phyloP scores from a whole-genome alignment of 139 green algal species.

The Mesotaenium endlicherianum region DNA sequence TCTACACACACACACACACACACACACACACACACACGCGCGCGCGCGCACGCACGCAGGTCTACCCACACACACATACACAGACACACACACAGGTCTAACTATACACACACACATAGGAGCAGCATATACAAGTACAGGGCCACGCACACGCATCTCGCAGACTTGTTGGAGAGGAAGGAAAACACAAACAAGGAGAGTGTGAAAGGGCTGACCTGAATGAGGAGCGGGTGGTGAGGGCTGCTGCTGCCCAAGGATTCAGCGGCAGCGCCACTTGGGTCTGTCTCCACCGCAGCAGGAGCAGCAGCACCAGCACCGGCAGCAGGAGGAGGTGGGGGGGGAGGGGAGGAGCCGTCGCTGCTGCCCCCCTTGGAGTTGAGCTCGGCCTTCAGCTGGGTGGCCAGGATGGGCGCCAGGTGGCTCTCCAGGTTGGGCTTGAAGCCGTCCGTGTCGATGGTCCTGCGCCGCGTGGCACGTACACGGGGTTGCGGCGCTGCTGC shows the following conservation, averaged over 20 bases:
- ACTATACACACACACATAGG: neutral
- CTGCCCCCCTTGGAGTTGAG: neutral
- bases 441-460: conserved; percentile 62
- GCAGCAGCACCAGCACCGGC: neutral
- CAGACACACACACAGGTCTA: neutral
- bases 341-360: neutral
- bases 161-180: neutral
- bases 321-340: neutral
- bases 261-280: neutral
- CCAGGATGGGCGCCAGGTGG: conserved; percentile 82
- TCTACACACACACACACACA: neutral
- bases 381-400: conserved; percentile 55
- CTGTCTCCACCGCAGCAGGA: neutral
- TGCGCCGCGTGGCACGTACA: too few relatives aligned
- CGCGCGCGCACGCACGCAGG: neutral
- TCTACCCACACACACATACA: too few relatives aligned
- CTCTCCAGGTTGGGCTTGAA: conserved; percentile 92
- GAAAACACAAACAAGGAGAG: neutral
- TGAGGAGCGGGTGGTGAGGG: conserved; percentile 71
- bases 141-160: neutral
- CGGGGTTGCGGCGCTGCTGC: too few relatives aligned
- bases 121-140: neutral
- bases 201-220: conserved; percentile 51
- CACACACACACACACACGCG: neutral
- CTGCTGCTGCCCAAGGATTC: neutral